Evolutionary conservation across 768 basidiomycete species (phyloP).

Genomic region (Podaxis carcinomalis): DNA sequence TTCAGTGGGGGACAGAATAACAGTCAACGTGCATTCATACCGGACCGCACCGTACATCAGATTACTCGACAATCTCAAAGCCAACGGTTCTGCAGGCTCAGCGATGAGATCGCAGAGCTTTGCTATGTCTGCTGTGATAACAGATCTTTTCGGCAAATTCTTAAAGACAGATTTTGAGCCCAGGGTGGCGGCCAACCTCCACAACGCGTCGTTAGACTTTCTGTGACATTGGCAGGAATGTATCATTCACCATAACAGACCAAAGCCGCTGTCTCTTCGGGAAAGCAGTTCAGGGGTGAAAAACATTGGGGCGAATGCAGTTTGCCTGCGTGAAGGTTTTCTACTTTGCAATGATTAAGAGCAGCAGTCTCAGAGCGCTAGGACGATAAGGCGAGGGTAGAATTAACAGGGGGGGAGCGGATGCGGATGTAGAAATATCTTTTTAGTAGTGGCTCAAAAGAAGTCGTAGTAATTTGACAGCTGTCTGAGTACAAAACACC

Average conservation of each 20-base stretch:
- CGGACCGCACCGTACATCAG: slow-evolving; percentile 87
- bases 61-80: slow-evolving; percentile 82
- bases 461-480: not conserved
- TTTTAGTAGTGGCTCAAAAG: not conserved
- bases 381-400: not conserved
- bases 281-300: slow-evolving; percentile 80
- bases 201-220: slow-evolving; percentile 1
- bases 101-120: slow-evolving; percentile 79
- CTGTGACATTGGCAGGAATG: not conserved
- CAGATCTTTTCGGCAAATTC: slow-evolving; percentile 76
- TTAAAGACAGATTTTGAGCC: slow-evolving; percentile 86
- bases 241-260: slow-evolving; percentile 66
- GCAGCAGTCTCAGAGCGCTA: not conserved
- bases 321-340: not conserved
- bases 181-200: slow-evolving; percentile 87
- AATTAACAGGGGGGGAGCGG: not conserved
- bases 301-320: slow-evolving; percentile 56
- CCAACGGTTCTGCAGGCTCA: slow-evolving; percentile 81
- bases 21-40: slow-evolving; percentile 32
- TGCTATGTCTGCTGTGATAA: slow-evolving; percentile 80
- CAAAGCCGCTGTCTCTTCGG: slow-evolving; percentile 82
- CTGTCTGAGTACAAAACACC: not conserved
- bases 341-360: not conserved
- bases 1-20: not conserved
- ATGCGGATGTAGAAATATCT: not conserved